Evolutionary conservation across 2,329 filamentous ascomycete species (phyloP), one percentile per base, ranked within the genome.

Genomic region (Aspergillus niger): DNA sequence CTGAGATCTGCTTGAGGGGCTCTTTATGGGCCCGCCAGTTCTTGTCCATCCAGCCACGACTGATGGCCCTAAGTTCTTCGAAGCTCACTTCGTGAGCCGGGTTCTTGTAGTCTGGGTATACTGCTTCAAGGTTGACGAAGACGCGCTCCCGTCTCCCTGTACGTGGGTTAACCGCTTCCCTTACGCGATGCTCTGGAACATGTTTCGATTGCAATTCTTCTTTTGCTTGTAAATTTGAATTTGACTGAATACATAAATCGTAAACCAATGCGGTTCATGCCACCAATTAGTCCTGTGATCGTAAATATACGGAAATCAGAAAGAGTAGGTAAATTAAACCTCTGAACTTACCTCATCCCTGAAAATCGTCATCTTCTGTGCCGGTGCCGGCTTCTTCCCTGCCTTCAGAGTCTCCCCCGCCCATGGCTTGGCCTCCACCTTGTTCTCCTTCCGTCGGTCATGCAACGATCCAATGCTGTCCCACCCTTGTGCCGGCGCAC

Each of bases 401-500:
- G 87, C 90, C 76, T 94, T 91, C 68, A 99, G 79, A 43, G 91
- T 97, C 80, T 98, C 92, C 26, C 95, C 95, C 10, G 83, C 90
- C 95, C 93, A 97, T 20, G 94, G 92, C 73, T 90, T 93, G 10
- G 93, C 87, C 73, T 94, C 92, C 66, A 93, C 81, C 6, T 83
- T 82, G 72, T 99, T 99, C 76, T 99, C 95, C 83, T 98, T 99
- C 82, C 91, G 97, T 53, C 95, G 86, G 63, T 97, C 91, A 54
- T 88, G 85, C 62, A 97, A 79, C 1, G 92, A 92, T 30, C 91
- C 93, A 72, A 99, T 97, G 63, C 82, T 94, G 65, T 97, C 91
- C 94, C 95, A 98, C 2, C 92, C 94, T 73, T 88, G 90, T 1
- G 87, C 83, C 47, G 79, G 79, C 8, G 81, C 79, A 3, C 79